Evolutionary conservation across 768 basidiomycete species (phyloP).

Genomic region (Mycena crocata): DNA sequence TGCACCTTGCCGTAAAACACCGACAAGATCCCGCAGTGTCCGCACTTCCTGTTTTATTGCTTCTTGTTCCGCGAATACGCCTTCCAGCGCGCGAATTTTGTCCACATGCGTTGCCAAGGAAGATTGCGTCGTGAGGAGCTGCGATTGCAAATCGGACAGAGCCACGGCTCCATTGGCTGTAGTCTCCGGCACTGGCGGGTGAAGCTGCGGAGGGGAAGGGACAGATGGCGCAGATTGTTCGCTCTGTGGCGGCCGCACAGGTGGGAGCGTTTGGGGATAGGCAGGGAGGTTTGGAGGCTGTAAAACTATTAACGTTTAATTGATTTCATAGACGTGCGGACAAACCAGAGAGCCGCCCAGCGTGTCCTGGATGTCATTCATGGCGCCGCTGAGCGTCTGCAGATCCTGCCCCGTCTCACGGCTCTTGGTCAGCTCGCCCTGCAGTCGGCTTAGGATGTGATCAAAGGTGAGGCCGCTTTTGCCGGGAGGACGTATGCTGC

Average conservation of each 20-base stretch:
- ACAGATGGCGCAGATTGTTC: slow-evolving; percentile 8
- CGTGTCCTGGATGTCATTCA: slow-evolving; percentile 94
- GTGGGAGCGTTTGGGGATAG: slow-evolving; percentile 74
- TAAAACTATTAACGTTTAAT: slow-evolving; percentile 23
- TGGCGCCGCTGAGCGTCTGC: slow-evolving; percentile 76
- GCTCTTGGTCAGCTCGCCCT: slow-evolving; percentile 95
- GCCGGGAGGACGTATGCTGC: slow-evolving; percentile 75
- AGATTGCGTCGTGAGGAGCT: slow-evolving; percentile 86
- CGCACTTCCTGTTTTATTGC: slow-evolving; percentile 82
- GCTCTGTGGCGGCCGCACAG: slow-evolving; percentile 62
- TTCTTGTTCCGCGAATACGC: slow-evolving; percentile 87
- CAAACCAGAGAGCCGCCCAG: slow-evolving; percentile 85
- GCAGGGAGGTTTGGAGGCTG: slow-evolving; percentile 72
- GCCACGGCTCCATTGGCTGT: slow-evolving; percentile 37
- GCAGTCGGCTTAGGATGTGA: slow-evolving; percentile 88
- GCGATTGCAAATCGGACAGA: slow-evolving; percentile 77
- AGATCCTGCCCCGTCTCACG: slow-evolving; percentile 93
- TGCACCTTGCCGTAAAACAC: slow-evolving; percentile 28
- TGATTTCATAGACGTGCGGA: slow-evolving; percentile 32
- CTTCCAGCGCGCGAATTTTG: slow-evolving; percentile 85
- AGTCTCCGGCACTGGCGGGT: slow-evolving; percentile 36
- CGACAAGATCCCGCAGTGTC: slow-evolving; percentile 73
- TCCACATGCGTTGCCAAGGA: slow-evolving; percentile 84
- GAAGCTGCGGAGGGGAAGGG: slow-evolving; percentile 35
- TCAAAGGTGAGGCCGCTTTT: slow-evolving; percentile 93